Evolutionary conservation across 768 basidiomycete species (phyloP), one percentile per base, ranked within the genome.

Genomic region (Trametes punicea): DNA sequence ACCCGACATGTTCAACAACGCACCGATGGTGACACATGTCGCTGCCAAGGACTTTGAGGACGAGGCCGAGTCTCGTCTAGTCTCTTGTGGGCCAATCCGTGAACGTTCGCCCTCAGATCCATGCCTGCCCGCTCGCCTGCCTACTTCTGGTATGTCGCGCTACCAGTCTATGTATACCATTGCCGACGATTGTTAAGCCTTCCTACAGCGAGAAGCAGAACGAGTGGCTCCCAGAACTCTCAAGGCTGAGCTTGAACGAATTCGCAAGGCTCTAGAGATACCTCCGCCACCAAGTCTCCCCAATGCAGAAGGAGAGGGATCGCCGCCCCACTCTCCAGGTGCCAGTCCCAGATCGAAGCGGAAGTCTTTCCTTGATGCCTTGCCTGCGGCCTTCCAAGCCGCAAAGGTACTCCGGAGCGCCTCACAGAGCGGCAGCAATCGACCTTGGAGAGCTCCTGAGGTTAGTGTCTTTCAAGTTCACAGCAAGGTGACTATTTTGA

Each of bases 131-230:
- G 80, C 78, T 48, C 78, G 88, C n/a, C 77, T 90, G 41, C 89
- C 89, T 13, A 79, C 84, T 7, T 77, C 73, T 58, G 79, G 87
- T 86, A 62, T 47, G 80, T 74, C 36, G 21, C 34, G 9, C 55
- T 42, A 13, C 27, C 53, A 49, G 55, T 41, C 57, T 20, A 52
- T 5, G 9, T 11, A 30, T 26, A 16, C 30, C 48, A 46, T 34
- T 41, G 20, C 55, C 45, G 29, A 57, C 47, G 16, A 20, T 13
- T n/a, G 23, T 58, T 39, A 68, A 87, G 87, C 81, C 50, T 85
- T 89, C 63, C 70, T 93, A 21, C 75, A 81, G 69, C 82, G 90
- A 41, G 90, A 93, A 73, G 90, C 87, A 26, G 74, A 78, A 38
- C 68, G 69, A 39, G 67, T 74, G 45, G 88, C 82, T 15, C 84